phyloP scores from a whole-genome alignment of 2,329 filamentous ascomycete genomes.

The Trichoderma asperellum region DNA sequence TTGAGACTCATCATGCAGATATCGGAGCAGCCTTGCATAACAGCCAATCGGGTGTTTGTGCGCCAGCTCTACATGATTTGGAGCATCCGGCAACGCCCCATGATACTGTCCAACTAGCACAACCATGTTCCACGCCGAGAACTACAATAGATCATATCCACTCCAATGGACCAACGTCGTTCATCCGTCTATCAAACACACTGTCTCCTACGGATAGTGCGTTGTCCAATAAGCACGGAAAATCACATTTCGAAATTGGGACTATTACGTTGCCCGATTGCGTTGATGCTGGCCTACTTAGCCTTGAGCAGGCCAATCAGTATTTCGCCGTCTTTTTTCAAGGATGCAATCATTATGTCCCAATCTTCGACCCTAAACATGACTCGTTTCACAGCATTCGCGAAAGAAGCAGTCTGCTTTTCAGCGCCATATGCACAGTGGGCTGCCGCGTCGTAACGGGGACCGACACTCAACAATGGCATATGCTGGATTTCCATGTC shows the following conservation, averaged over 20 bases:
- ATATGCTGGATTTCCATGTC: constrained; percentile 49
- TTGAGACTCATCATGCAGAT: background rate
- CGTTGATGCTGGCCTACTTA: constrained; percentile 33
- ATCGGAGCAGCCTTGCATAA: background rate
- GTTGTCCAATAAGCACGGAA: background rate
- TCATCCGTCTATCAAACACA: background rate
- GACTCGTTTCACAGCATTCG: constrained; percentile 53
- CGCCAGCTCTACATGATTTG: background rate
- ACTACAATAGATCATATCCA: background rate
- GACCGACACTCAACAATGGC: constrained; percentile 45
- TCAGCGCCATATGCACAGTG: constrained; percentile 56
- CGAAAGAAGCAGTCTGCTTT: constrained; percentile 52
- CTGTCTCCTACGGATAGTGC: background rate
- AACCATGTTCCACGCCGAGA: background rate
- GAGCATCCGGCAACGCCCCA: background rate
- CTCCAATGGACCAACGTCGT: background rate
- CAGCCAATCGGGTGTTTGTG: background rate
- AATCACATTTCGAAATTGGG: constrained; percentile 31
- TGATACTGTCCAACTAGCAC: background rate
- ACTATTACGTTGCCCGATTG: constrained; percentile 32
- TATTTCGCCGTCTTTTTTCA: constrained; percentile 37
- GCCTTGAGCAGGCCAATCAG: constrained; percentile 32
- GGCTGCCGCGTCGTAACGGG: constrained; percentile 52
- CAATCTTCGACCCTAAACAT: constrained; percentile 36
- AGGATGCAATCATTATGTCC: constrained; percentile 38